These are phyloP conservation scores for Parastagonospora nodorum DNA, from an alignment of 2,329 filamentous ascomycete species.

Conservation along the genomic window DNA sequence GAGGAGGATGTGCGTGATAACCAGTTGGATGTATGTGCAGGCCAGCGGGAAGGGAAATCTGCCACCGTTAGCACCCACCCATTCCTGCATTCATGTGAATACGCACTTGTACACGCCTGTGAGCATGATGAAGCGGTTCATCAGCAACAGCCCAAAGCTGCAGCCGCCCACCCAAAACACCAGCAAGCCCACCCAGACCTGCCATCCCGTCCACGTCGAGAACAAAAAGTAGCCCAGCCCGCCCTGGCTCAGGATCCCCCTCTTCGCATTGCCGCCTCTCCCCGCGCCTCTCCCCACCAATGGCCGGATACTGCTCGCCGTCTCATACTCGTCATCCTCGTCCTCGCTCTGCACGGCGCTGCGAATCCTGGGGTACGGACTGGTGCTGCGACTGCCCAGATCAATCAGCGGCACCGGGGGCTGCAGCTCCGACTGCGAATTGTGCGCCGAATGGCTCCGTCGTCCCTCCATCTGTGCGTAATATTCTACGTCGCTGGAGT, in stretches of 20 bases:
- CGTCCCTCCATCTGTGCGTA: constrained; percentile 37
- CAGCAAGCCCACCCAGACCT: constrained; percentile 54
- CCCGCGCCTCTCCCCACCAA: constrained; percentile 43
- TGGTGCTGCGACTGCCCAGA: constrained; percentile 49
- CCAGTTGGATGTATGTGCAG: constrained; percentile 56
- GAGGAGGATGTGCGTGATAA: constrained; percentile 56
- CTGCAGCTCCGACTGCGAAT: constrained; percentile 45
- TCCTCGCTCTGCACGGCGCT: constrained; percentile 53
- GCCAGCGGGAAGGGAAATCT: constrained; percentile 61
- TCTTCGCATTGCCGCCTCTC: constrained; percentile 17
- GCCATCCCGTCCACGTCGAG: constrained; percentile 54
- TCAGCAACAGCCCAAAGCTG: constrained; percentile 53
- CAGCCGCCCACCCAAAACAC: constrained; percentile 56
- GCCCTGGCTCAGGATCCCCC: constrained; percentile 45
- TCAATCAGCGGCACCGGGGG: constrained; percentile 52
- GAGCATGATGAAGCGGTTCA: constrained; percentile 58
- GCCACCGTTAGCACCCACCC: constrained; percentile 19
- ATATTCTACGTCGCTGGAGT: constrained; percentile 42
- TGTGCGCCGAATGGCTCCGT: constrained; percentile 33
- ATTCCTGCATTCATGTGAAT: background rate
- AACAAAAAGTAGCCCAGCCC: constrained; percentile 57
- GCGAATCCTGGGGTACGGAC: constrained; percentile 50
- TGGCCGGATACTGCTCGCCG: constrained; percentile 46
- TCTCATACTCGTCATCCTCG: constrained; percentile 52
- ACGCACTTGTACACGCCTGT: constrained; percentile 53